Base-by-base conservation (phyloP, 768 basidiomycete species). In the Rhodotorula paludigena region DNA sequence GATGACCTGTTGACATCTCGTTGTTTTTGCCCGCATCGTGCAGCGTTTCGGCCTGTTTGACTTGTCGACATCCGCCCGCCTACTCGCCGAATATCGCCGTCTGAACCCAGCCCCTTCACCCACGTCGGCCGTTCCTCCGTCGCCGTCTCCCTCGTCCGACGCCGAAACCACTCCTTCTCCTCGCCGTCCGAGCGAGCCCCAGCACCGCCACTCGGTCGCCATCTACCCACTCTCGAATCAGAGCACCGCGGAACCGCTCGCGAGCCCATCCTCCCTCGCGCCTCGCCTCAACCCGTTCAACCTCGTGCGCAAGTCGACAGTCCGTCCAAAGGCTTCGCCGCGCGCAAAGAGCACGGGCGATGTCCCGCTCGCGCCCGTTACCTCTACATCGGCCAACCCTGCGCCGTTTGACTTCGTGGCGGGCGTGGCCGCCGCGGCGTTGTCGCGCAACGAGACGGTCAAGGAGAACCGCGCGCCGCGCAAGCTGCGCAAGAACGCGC, bases 21-120 rank as follows among this genome's bases (percentile, higher is more conserved):
- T 10, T 36, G 32, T 42, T 12, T 15, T 36, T 38, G 10, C 52
- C 39, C 15, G 12, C 55, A 20, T 44, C 63, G 25, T 52, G 39
- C 51, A 68, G 60, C 38, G 52, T n/a, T 63, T 54, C 52, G 66
- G 66, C 25, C 44, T 68, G 5, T 68, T 68, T 38, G 57, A 68
- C 52, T 30, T 54, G 25, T n/a, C 57, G 14, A 23, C 47, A 16
- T 55, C 45, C n/a, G 8, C 51, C 1, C 57, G 58, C 3, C 60
- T 42, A 25, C 52, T 68, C 25, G 66, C 61, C 16, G 42, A 68
- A 18, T 63, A 68, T 57, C 56, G 66, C 23, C 41, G 44, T 4
- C 20, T 30, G 14, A 57, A 68, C 57, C 66, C 66, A 1, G 23
- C 11, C 61, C 32, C 20, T 28, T 32, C 60, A 11, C 39, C 11